Conservation (phyloP, 805 yeast species). For the Candida tibetensis region DNA sequence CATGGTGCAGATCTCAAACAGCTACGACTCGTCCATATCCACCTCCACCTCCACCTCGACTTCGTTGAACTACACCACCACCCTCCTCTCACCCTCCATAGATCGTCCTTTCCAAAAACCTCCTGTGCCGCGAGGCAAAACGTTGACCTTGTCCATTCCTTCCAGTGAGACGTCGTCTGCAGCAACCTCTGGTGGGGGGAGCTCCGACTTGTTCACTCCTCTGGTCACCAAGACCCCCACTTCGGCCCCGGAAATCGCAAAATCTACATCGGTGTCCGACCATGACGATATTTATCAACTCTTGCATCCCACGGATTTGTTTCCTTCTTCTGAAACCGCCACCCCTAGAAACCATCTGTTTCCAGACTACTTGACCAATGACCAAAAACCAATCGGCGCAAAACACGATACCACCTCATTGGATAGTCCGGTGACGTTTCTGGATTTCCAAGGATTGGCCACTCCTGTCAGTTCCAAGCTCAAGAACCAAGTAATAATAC, state of each 20-base stretch:
- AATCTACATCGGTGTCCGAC: not conserved
- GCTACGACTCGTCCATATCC: not conserved
- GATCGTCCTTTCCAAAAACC: conserved; percentile 11
- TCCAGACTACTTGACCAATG: not conserved
- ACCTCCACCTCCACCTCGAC: conserved; percentile 3
- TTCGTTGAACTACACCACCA: conserved; percentile 6
- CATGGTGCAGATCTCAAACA: not conserved
- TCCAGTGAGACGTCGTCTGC: not conserved
- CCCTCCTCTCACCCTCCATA: conserved; percentile 6
- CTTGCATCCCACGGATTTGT: not conserved
- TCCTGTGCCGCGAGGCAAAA: conserved; percentile 12
- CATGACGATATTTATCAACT: not conserved
- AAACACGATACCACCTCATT: not conserved
- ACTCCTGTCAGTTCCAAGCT: not conserved
- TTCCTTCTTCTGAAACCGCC: not conserved
- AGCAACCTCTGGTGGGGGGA: not conserved
- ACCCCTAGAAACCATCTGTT: not conserved
- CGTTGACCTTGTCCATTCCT: conserved; percentile 17
- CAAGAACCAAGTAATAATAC: not conserved
- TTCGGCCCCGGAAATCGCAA: not conserved
- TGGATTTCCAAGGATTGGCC: not conserved
- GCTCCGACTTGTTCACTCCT: conserved; percentile 14
- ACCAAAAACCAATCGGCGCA: not conserved
- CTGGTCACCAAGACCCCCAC: conserved; percentile 18
- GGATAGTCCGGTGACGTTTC: not conserved